These are phyloP conservation scores for Arxiozyma telluris DNA, from an alignment of 1,139 yeast species.

Conservation along the genomic window DNA sequence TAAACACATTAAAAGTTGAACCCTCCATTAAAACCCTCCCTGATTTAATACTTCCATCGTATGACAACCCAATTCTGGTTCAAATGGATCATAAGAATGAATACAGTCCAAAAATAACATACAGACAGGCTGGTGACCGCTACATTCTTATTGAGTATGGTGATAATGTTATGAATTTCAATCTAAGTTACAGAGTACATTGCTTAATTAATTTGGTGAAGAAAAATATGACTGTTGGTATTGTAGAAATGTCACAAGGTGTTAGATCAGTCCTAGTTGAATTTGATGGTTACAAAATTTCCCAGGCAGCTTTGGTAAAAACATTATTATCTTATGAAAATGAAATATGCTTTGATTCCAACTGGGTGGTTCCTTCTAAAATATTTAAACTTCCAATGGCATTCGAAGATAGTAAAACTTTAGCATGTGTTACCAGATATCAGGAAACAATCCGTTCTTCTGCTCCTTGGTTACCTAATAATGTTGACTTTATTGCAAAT, in stretches of 20 bases:
- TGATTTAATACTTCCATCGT: conserved; percentile 27
- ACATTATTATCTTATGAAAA: conserved; percentile 65
- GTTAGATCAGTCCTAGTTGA: conserved; percentile 90
- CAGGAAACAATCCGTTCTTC: conserved; percentile 84
- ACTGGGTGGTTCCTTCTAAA: conserved; percentile 82
- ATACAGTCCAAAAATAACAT: conserved; percentile 62
- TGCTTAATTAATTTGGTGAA: conserved; percentile 67
- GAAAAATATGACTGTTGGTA: conserved; percentile 58
- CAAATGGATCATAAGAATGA: conserved; percentile 38
- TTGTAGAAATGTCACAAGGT: conserved; percentile 94
- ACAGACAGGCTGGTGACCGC: conserved; percentile 96
- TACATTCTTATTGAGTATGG: conserved; percentile 89
- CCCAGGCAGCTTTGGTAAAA: conserved; percentile 54
- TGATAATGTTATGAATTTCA: conserved; percentile 75
- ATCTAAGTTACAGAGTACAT: conserved; percentile 76
- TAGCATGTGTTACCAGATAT: conserved; percentile 83
- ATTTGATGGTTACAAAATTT: conserved; percentile 51
- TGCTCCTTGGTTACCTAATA: conserved; percentile 98
- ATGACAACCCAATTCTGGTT: conserved; percentile 46
- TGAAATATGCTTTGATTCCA: conserved; percentile 60
- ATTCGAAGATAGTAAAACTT: conserved; percentile 81
- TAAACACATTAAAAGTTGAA: conserved; percentile 29
- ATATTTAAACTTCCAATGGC: conserved; percentile 88
- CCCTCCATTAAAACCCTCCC: conserved; percentile 34
- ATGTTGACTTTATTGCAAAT: conserved; percentile 86